A percentile compares a stretch with the other conserved stretches of the same genome.
phyloP scores from a whole-genome alignment of 2,329 filamentous ascomycete genomes.

The Verticillium klebahnii region DNA sequence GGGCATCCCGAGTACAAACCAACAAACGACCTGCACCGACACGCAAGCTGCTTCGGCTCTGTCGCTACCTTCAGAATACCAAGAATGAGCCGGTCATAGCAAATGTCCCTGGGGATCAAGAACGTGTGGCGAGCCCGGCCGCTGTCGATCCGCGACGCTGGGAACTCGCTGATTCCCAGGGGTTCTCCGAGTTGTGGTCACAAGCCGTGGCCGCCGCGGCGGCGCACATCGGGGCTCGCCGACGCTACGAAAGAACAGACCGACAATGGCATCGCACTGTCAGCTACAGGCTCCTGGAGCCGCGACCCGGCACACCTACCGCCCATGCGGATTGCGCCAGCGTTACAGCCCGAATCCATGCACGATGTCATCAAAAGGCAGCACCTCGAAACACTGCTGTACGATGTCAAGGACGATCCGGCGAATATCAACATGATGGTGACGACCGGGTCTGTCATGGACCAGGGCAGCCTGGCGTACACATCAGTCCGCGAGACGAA shows the following conservation, averaged over 20 bases:
- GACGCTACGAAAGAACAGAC: not conserved
- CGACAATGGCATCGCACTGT: not conserved
- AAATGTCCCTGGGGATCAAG: slow-evolving; percentile 42
- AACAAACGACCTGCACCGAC: not conserved
- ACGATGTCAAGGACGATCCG: not conserved
- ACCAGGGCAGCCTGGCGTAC: slow-evolving; percentile 9
- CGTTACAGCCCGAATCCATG: not conserved
- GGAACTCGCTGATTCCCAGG: slow-evolving; percentile 15
- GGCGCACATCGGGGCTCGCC: not conserved
- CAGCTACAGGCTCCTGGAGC: not conserved
- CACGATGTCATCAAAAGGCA: not conserved
- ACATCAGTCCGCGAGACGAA: slow-evolving; percentile 8
- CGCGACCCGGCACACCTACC: not conserved
- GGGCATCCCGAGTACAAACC: not conserved
- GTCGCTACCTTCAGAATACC: not conserved
- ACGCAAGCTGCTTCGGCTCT: not conserved
- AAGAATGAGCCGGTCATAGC: slow-evolving; percentile 34
- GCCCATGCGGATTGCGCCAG: not conserved
- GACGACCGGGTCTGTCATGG: not conserved
- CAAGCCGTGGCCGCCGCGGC: not conserved
- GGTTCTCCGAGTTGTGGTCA: slow-evolving; percentile 2
- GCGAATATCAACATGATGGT: not conserved
- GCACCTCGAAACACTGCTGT: not conserved
- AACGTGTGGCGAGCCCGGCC: slow-evolving; percentile 36
- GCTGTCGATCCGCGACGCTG: slow-evolving; percentile 21